Percentiles rank a stretch among this genome's conserved stretches.
These are phyloP conservation scores for Camelina laxa DNA, from an alignment of 345 rosid species.

Conservation along the genomic window DNA sequence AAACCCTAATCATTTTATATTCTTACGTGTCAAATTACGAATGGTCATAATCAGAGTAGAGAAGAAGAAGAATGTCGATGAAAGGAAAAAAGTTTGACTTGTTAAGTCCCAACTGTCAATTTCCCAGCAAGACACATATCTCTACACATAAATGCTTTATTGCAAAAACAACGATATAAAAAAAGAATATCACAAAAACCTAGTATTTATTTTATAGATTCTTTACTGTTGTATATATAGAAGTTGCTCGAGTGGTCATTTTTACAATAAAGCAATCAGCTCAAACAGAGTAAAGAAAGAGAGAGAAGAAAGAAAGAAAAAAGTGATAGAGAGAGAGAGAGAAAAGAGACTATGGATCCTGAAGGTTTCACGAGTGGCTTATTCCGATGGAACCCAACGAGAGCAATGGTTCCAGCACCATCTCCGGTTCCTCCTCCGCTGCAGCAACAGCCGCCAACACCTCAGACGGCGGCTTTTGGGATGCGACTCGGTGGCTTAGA, in stretches of 20 bases:
- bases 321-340: constrained; percentile 3
- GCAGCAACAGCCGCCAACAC: constrained; percentile 35
- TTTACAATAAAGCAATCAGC: constrained; percentile 37
- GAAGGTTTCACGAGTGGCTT: constrained; percentile 75
- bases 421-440: constrained; percentile 47
- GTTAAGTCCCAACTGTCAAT: constrained; percentile 64
- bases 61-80: constrained; percentile 33
- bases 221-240: constrained; percentile 45
- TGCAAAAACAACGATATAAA: constrained; percentile 24
- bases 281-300: constrained; percentile 24
- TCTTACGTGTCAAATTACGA: constrained; percentile 41
- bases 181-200: constrained; percentile 27
- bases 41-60: constrained; percentile 24
- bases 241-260: constrained; percentile 36
- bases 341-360: constrained; percentile 66
- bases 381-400: constrained; percentile 81
- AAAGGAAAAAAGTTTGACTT: constrained; percentile 49
- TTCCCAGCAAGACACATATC: constrained; percentile 42
- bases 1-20: constrained; percentile 41
- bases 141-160: constrained; percentile 12
- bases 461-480: constrained; percentile 47
- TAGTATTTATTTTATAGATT: constrained; percentile 36
- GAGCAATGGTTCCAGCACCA: constrained; percentile 47
- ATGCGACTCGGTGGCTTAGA: constrained; percentile 70
- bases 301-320: too few species aligned